These are phyloP conservation scores for Pestalotiopsis sp. DNA, from an alignment of 2,329 filamentous ascomycete species.

Conservation along the genomic window DNA sequence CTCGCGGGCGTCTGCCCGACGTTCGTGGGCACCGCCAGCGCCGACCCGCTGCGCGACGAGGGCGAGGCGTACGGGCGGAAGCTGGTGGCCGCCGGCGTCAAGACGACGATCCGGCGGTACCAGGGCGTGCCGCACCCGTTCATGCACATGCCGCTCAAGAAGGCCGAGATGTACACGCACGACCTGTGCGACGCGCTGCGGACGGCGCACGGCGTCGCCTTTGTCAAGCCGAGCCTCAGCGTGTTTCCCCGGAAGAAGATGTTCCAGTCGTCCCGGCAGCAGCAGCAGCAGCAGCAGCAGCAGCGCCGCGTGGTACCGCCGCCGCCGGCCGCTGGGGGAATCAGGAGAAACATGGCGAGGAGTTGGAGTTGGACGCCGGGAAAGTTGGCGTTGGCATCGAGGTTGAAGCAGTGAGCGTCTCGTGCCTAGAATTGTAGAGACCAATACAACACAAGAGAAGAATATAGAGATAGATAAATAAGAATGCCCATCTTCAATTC, in stretches of 20 bases:
- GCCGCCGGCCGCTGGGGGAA: neutral
- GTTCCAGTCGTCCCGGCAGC: neutral
- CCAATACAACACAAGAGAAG: neutral
- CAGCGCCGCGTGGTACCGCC: neutral
- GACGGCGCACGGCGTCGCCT: neutral
- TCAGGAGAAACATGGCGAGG: neutral
- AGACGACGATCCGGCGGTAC: slow-evolving; percentile 6
- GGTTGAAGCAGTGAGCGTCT: neutral
- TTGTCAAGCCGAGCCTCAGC: neutral
- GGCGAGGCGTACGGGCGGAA: slow-evolving; percentile 12
- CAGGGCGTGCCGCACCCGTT: slow-evolving; percentile 11
- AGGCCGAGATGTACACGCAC: slow-evolving; percentile 9
- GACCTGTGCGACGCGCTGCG: slow-evolving; percentile 8
- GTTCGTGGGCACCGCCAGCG: slow-evolving; percentile 8
- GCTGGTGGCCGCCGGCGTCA: slow-evolving; percentile 9
- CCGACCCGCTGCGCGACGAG: slow-evolving; percentile 9
- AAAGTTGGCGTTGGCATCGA: neutral
- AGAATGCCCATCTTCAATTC: too few species aligned
- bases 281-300: neutral
- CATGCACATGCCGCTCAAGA: slow-evolving; percentile 12
- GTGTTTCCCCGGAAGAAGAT: neutral
- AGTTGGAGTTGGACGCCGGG: slow-evolving; percentile 8
- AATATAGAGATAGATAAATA: neutral
- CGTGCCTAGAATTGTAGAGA: neutral
- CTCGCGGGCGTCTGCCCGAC: slow-evolving; percentile 5